A percentile compares a stretch with the other conserved stretches of the same genome.
phyloP scores from a whole-genome alignment of 306 rosid genomes.

The Quillaja saponaria region DNA sequence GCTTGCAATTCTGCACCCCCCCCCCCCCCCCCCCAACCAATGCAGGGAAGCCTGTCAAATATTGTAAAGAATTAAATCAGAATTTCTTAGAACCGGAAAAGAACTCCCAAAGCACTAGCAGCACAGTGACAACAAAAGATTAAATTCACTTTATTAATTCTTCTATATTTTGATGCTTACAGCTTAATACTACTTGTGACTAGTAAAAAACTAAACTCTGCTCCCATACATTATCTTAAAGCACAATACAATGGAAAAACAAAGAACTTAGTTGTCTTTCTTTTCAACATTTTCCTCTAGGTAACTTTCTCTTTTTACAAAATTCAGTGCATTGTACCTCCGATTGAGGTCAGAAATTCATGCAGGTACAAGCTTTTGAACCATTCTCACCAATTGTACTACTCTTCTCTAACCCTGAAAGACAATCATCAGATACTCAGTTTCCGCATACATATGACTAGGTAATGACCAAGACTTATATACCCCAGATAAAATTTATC shows the following conservation, averaged over 20 bases:
- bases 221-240: slow-evolving; percentile 36
- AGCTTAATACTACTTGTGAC: slow-evolving; percentile 39
- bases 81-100: slow-evolving; percentile 29
- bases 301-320: slow-evolving; percentile 49
- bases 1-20: slow-evolving; percentile 46
- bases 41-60: slow-evolving; percentile 76
- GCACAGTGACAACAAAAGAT: neutral
- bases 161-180: slow-evolving; percentile 48
- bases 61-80: slow-evolving; percentile 44
- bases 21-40: slow-evolving; percentile 39
- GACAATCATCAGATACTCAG: slow-evolving; percentile 13
- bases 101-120: neutral
- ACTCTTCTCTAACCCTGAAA: slow-evolving; percentile 62
- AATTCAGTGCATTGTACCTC: slow-evolving; percentile 52
- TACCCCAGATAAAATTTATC: neutral
- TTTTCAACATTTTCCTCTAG: slow-evolving; percentile 27
- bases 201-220: slow-evolving; percentile 33
- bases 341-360: neutral
- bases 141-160: slow-evolving; percentile 42
- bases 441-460: neutral
- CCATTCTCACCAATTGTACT: slow-evolving; percentile 21
- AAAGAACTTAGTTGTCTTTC: slow-evolving; percentile 26
- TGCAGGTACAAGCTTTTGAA: slow-evolving; percentile 22
- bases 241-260: slow-evolving; percentile 32
- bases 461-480: neutral